phyloP scores from a whole-genome alignment of 2,329 filamentous ascomycete species.

The Paecilomyces niveus region DNA sequence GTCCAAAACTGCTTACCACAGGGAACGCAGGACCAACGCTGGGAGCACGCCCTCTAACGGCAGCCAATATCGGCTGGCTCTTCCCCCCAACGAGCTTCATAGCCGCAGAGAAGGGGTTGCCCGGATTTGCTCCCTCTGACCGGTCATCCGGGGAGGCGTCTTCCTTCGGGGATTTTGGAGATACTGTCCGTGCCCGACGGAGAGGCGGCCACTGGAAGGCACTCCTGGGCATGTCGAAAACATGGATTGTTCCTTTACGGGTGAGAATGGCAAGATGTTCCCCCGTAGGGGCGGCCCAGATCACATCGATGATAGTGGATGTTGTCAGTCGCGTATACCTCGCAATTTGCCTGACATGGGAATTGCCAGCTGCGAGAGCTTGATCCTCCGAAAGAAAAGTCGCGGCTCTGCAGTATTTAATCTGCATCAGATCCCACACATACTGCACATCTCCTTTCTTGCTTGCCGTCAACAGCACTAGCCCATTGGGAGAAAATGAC shows the following conservation, averaged over 20 bases:
- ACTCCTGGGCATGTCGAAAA: conserved; percentile 76
- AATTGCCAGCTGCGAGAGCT: conserved; percentile 12
- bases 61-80: conserved; percentile 58
- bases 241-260: conserved; percentile 88
- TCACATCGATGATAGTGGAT: conserved; percentile 81
- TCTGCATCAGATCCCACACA: conserved; percentile 45
- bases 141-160: conserved; percentile 41
- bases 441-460: conserved; percentile 45
- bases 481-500: conserved; percentile 41
- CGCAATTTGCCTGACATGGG: conserved; percentile 69
- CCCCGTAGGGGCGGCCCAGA: conserved; percentile 75
- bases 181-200: conserved; percentile 38
- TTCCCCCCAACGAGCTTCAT: conserved; percentile 60
- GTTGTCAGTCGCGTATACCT: conserved; percentile 88
- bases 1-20: conserved; percentile 36
- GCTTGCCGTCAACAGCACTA: conserved; percentile 41
- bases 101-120: conserved; percentile 57
- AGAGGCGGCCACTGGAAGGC: conserved; percentile 83
- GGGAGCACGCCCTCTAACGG: conserved; percentile 50
- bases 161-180: conserved; percentile 28
- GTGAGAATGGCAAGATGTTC: conserved; percentile 85
- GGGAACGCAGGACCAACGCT: conserved; percentile 39
- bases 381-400: conserved; percentile 31
- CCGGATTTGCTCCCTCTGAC: conserved; percentile 33
- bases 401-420: conserved; percentile 34